phyloP scores from a whole-genome alignment of 2,329 filamentous ascomycete species.

The Colletotrichum horii region DNA sequence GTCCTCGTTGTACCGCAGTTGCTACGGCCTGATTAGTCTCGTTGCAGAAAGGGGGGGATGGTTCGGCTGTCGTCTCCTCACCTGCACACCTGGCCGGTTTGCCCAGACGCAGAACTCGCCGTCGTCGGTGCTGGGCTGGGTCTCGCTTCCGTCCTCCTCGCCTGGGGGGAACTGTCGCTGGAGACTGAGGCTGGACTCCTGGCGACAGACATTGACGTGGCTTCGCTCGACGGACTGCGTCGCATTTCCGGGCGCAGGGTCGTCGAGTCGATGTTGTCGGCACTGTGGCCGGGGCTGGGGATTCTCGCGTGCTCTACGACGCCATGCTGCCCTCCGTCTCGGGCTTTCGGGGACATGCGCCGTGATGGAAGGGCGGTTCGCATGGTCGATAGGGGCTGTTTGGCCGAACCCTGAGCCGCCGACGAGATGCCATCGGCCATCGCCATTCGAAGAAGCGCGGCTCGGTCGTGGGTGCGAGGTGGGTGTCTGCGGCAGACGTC shows the following conservation, averaged over 20 bases:
- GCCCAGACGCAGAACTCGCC: conserved; percentile 27
- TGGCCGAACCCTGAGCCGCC: conserved; percentile 15
- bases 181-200: conserved; percentile 17
- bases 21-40: conserved; percentile 52
- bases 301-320: conserved; percentile 4
- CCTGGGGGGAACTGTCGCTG: conserved; percentile 15
- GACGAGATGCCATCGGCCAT: conserved; percentile 21
- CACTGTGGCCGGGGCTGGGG: background rate
- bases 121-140: conserved; percentile 16
- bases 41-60: background rate
- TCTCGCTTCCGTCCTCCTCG: background rate
- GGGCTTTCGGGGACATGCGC: conserved; percentile 19
- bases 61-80: conserved; percentile 34
- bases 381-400: conserved; percentile 12
- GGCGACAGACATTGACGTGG: conserved; percentile 15
- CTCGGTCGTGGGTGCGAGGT: background rate
- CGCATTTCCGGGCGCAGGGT: conserved; percentile 1
- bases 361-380: conserved; percentile 23
- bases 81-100: conserved; percentile 75
- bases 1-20: conserved; percentile 96
- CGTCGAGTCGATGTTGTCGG: background rate
- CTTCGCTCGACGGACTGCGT: conserved; percentile 22
- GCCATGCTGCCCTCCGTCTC: conserved; percentile 3
- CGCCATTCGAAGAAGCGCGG: conserved; percentile 18
- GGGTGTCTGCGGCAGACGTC: background rate